These are phyloP conservation scores for Orbilia oligospora DNA, from an alignment of 2,329 filamentous ascomycete genomes.

Conservation along the genomic window DNA sequence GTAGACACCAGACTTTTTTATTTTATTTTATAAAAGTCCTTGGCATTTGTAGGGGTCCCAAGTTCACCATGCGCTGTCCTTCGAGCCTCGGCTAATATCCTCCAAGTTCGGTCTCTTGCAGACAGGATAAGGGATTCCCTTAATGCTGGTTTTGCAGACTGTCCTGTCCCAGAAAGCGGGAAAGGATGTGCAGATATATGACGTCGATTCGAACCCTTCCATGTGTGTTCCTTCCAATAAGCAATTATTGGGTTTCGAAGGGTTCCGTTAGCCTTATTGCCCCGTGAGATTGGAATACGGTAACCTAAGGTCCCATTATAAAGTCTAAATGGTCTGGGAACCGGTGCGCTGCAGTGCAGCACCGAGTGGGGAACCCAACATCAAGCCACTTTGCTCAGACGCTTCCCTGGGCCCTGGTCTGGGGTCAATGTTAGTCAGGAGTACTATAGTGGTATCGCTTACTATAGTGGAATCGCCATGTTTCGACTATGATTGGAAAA, in stretches of 20 bases:
- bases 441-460: too few species aligned
- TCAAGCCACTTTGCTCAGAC: constrained; percentile 28
- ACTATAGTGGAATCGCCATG: constrained; percentile 26
- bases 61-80: not conserved
- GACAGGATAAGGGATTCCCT: constrained; percentile 4
- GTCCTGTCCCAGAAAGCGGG: constrained; percentile 44
- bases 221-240: constrained; percentile 35
- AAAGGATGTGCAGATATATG: constrained; percentile 41
- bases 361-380: constrained; percentile 23
- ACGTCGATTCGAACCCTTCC: constrained; percentile 49
- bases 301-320: constrained; percentile 30
- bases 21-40: constrained; percentile 15
- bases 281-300: constrained; percentile 10
- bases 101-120: constrained; percentile 27
- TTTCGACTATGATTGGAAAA: constrained; percentile 25
- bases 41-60: constrained; percentile 17
- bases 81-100: constrained; percentile 39
- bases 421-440: not conserved
- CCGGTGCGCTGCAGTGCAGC: too few species aligned
- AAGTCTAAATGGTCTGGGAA: constrained; percentile 13
- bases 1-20: constrained; percentile 1
- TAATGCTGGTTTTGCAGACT: constrained; percentile 27
- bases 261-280: constrained; percentile 17
- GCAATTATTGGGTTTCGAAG: constrained; percentile 33
- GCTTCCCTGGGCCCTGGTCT: not conserved